Base-by-base conservation (phyloP, 495 filamentous ascomycete genomes). In the Lichina pygmaea region DNA sequence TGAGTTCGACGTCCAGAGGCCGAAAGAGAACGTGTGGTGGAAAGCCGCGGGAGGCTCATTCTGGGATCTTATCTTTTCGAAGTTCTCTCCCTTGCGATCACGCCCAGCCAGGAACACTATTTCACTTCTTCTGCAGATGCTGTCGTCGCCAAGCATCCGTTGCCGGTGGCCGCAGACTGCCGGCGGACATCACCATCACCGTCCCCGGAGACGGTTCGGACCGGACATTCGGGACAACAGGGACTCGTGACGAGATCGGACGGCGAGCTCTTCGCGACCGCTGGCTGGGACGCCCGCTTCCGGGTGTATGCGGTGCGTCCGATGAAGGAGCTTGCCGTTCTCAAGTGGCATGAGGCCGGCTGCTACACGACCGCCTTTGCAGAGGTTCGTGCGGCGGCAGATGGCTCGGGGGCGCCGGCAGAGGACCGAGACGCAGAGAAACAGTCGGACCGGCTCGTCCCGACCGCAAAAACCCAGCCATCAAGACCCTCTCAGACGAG, bases 301-400 rank as follows among this genome's bases (percentile, higher is more conserved):
- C 61, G 89, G 13, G 75, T 95, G 7, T 97, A 94, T 56, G 78
- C 77, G 0, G 57, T 68, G 10, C 82, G 78, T 54, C 78, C 74
- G 0, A 69, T 94, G 68, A 78, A 75, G 52, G 86, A 95, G 60
- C 53, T 97, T 3, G 89, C 89, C 6, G 89, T 95, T 48, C 60
- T 95, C 50, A 93, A 91, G 60, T 95, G 91, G 89, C 86, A 94
- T 57, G 73, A 75, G 49, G 79, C 79, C 34, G 86, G 89, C 13
- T 84, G 78, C 51, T 94, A 92, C 61, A 70, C 79, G n/a, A 70
- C 78, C 42, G 77, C 75, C 15, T 93, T 94, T 65, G 77, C 79
- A 2, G 58, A 62, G 11, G 54, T 72, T 12, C 47, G 53, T 3
- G 51, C 54, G 17, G 50, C 17, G 17, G 50, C 17, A 7, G 44